Percentiles rank a stretch among this genome's conserved stretches.
Conservation (phyloP, 139 green algal species). For the Desmodesmus armatus region DNA sequence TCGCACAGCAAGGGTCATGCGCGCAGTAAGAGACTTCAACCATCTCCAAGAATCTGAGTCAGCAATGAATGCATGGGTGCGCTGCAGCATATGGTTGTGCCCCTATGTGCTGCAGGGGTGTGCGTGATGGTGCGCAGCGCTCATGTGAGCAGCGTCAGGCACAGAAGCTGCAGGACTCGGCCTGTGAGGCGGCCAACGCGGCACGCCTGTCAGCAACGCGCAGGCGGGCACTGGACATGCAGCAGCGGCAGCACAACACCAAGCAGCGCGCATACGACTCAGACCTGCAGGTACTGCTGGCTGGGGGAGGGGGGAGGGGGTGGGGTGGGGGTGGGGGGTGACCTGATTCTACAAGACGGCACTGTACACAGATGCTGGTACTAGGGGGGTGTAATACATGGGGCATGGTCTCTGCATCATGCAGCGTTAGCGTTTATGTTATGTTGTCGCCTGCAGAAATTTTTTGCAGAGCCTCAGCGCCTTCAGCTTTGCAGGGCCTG, state of each 20-base stretch:
- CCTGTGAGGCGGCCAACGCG: not conserved
- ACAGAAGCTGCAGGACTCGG: not conserved
- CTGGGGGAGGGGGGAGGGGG: no score
- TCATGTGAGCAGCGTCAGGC: not conserved
- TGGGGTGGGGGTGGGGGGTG: no score
- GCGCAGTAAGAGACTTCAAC: no score
- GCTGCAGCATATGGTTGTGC: not conserved
- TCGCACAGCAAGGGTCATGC: not conserved
- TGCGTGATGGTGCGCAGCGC: not conserved
- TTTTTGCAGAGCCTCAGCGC: no score
- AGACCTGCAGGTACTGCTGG: no score
- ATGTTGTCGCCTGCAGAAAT: no score
- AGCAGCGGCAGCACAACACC: slow-evolving; percentile 21
- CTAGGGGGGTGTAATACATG: no score
- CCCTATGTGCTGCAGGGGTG: not conserved
- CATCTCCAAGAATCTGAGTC: not conserved
- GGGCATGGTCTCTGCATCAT: no score
- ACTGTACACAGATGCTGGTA: no score
- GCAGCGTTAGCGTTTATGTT: no score
- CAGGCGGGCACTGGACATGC: not conserved
- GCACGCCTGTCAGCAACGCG: not conserved
- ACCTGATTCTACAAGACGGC: no score
- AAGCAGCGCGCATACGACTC: slow-evolving; percentile 1
- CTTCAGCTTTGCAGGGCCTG: no score
- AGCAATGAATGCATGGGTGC: not conserved